Base-by-base conservation (phyloP, 1,284 basidiomycete species). In the Ustilago sp. region DNA sequence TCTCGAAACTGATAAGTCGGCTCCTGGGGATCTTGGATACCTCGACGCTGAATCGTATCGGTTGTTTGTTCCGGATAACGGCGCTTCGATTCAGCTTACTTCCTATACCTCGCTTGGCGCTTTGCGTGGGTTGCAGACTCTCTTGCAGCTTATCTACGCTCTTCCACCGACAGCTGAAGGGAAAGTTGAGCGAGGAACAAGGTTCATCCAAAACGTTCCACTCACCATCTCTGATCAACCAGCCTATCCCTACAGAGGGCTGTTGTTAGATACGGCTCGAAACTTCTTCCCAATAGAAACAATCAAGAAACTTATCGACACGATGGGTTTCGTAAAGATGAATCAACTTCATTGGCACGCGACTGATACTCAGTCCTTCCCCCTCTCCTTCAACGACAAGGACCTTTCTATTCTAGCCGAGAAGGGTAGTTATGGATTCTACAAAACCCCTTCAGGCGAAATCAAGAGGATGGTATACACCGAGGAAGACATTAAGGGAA, bases 321-420 rank as follows among this genome's bases (percentile, higher is more conserved):
- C 92, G 1, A 94, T 95, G 93, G 91, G 91, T 69, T 91, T 90
- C 89, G 92, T 92, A 77, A 97, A 97, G 88, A 90, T 93, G 59
- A 83, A 88, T 67, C 65, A 74, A 72, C 91, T 93, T 86, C 92
- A 94, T 84, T 93, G 92, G 93, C 93, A 94, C 82, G 89, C 92
- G 58, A 91, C 92, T 13, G 83, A 85, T 54, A 71, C 80, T 1
- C 77, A 79, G 62, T 91, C 90, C 67, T 95, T 93, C 88, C 93
- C 93, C 0, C 88, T 94, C 17, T 87, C 67, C 1, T 77, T 87
- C 17, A 41, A 89, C 36, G 86, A 93, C 36, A 53, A 66, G 6
- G 62, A 89, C 8, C 91, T 90, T 83, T 88, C 89, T 2, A 89
- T 92, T 63, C 87, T 95, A 2, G 87, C 92, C 0, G 79, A 86